These are phyloP conservation scores for Aspergillus brasiliensis DNA, from an alignment of 2,329 filamentous ascomycete genomes.

Conservation along the genomic window DNA sequence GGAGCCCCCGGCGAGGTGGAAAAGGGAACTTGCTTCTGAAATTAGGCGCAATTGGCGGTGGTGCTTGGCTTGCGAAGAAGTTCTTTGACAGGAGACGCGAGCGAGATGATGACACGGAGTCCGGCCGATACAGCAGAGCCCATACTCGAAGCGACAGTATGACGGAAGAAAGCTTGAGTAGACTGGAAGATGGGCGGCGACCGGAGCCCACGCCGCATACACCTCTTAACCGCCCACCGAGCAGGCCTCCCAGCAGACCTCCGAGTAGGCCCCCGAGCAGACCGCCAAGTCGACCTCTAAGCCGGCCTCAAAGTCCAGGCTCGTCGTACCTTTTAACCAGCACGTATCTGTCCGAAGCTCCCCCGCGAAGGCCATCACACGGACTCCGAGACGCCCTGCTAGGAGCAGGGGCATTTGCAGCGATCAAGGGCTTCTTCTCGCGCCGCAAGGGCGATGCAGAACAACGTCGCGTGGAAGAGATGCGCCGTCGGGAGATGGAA, in stretches of 20 bases:
- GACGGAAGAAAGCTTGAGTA: conserved; percentile 44
- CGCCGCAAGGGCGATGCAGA: conserved; percentile 60
- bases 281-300: conserved; percentile 37
- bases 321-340: conserved; percentile 44
- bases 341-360: conserved; percentile 39
- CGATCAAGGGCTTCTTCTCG: conserved; percentile 60
- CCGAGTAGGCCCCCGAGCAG: conserved; percentile 34
- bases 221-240: conserved; percentile 37
- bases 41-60: conserved; percentile 64
- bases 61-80: conserved; percentile 62
- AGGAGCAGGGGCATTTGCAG: conserved; percentile 68
- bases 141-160: conserved; percentile 50
- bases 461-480: conserved; percentile 60
- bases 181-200: conserved; percentile 57
- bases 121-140: conserved; percentile 56
- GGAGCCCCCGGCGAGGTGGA: conserved; percentile 52
- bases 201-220: conserved; percentile 44
- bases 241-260: conserved; percentile 35
- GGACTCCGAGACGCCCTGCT: conserved; percentile 63
- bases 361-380: conserved; percentile 47
- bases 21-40: conserved; percentile 64
- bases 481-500: conserved; percentile 54
- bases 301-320: conserved; percentile 37
- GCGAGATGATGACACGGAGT: conserved; percentile 55
- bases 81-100: conserved; percentile 60